Evolutionary conservation across 208 protist species (phyloP).

Genomic region (Leishmania aethiopica): DNA sequence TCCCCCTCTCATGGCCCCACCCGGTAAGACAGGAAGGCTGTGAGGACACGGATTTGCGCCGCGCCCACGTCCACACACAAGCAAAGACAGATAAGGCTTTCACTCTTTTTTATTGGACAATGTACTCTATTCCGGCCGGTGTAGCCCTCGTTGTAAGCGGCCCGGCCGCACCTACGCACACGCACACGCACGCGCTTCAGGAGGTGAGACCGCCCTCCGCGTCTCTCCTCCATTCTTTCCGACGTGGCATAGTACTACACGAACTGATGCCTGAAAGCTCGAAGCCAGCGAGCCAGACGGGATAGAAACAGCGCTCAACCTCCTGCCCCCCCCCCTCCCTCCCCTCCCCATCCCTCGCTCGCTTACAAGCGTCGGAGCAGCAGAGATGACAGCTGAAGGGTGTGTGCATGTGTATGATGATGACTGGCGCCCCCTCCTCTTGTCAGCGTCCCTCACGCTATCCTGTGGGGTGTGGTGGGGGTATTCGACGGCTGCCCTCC

Average conservation of each 20-base stretch:
- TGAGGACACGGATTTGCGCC: not conserved
- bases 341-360: not conserved
- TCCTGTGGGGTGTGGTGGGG: too few relatives aligned
- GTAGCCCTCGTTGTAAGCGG: not conserved
- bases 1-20: not conserved
- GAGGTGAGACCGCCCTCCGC: not conserved
- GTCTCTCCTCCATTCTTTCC: conserved; percentile 2
- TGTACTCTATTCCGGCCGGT: not conserved
- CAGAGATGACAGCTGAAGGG: not conserved
- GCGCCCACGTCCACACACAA: not conserved
- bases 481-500: not conserved
- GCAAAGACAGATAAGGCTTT: not conserved
- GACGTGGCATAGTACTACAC: not conserved
- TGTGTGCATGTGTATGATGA: not conserved
- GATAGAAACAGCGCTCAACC: not conserved
- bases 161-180: not conserved
- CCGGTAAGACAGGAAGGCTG: not conserved
- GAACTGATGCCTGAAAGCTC: not conserved
- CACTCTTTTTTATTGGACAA: not conserved
- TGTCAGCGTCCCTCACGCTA: not conserved
- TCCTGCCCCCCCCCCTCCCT: not conserved
- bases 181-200: not conserved
- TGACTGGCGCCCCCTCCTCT: not conserved
- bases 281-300: not conserved
- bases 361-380: not conserved